These are phyloP conservation scores for Trichophyton schoenleinii DNA, from an alignment of 2,329 filamentous ascomycete genomes.

Conservation along the genomic window DNA sequence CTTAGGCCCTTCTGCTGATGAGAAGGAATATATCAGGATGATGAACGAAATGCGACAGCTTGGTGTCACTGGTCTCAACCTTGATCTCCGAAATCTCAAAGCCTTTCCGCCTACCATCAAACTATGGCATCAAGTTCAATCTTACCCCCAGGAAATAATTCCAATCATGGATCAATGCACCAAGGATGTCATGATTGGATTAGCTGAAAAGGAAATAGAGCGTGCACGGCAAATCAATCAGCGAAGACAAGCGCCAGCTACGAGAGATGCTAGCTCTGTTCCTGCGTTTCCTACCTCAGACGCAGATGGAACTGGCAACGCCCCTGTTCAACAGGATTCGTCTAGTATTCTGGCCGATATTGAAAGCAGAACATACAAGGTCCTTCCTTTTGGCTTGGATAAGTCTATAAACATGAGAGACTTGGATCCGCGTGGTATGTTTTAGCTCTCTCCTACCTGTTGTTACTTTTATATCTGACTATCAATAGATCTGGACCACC, in stretches of 20 bases:
- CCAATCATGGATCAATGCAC: constrained; percentile 91
- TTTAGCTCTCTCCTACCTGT: not conserved
- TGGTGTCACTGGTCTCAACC: constrained; percentile 69
- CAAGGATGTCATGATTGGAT: constrained; percentile 83
- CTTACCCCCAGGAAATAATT: constrained; percentile 91
- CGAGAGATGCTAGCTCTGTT: constrained; percentile 55
- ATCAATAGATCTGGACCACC: constrained; percentile 71
- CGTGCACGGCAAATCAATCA: constrained; percentile 45
- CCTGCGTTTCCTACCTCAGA: constrained; percentile 72
- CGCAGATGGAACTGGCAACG: constrained; percentile 39
- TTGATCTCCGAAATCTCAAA: constrained; percentile 81
- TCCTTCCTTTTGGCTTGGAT: constrained; percentile 80
- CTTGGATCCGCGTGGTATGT: constrained; percentile 64
- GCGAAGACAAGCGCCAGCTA: constrained; percentile 33
- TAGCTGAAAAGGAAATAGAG: constrained; percentile 68
- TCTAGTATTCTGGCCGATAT: constrained; percentile 67
- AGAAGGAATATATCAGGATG: constrained; percentile 71
- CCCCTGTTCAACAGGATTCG: constrained; percentile 33
- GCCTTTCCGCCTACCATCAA: constrained; percentile 86
- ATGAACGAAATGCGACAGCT: constrained; percentile 84
- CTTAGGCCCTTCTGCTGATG: constrained; percentile 56
- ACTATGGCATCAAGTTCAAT: constrained; percentile 87
- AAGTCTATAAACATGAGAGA: constrained; percentile 82
- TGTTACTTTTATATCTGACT: constrained; percentile 17
- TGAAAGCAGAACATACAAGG: constrained; percentile 65